Evolutionary conservation across 495 filamentous ascomycete genomes (phyloP).

Genomic region (Daldinia grandis): DNA sequence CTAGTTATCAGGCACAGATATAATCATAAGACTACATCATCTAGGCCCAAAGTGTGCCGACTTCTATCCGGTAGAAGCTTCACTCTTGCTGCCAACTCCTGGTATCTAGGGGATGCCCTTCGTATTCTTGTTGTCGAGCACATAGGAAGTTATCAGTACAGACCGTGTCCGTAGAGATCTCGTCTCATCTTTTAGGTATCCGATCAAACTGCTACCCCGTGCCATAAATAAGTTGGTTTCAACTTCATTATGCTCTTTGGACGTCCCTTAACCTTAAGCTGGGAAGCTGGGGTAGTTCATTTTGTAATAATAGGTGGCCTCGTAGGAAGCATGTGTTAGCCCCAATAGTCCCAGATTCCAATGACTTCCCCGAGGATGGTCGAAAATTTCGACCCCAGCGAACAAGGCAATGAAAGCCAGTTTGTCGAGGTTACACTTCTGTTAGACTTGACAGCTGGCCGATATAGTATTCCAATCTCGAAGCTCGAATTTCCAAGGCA

Average conservation of each 20-base stretch:
- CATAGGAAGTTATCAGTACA: background rate
- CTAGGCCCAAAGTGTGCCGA: background rate
- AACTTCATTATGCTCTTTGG: background rate
- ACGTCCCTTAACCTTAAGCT: background rate
- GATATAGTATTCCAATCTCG: background rate
- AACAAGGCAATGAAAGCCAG: background rate
- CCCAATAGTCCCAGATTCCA: background rate
- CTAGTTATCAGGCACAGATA: background rate
- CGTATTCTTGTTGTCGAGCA: background rate
- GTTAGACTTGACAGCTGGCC: background rate
- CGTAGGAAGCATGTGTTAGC: too few relatives aligned
- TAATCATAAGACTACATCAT: background rate
- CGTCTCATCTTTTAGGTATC: background rate
- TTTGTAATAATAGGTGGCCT: too few relatives aligned
- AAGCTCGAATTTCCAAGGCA: background rate
- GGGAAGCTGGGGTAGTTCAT: too few relatives aligned
- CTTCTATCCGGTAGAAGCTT: background rate
- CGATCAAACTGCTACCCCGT: background rate
- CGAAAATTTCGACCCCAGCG: background rate
- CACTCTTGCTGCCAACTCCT: background rate
- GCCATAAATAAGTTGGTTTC: background rate
- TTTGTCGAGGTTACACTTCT: background rate
- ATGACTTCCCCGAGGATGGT: background rate
- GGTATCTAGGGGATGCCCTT: background rate
- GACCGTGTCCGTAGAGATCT: background rate